Percentiles rank a stretch among this genome's conserved stretches.
Evolutionary conservation across 1,284 basidiomycete species (phyloP).

Genomic region (Ustilago vetiveriae): DNA sequence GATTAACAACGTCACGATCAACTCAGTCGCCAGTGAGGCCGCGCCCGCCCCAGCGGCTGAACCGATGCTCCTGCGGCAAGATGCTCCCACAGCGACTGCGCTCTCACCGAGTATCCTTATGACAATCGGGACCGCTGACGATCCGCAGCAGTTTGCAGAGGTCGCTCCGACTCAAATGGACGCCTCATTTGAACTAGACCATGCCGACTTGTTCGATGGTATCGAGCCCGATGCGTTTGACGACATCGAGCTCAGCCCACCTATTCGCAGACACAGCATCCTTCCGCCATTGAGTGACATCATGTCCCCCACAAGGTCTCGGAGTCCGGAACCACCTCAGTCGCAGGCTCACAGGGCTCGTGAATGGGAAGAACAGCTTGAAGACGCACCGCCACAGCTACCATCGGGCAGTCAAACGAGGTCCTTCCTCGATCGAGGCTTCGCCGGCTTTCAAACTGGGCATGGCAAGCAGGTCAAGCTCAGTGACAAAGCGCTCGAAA

Average conservation of each 20-base stretch:
- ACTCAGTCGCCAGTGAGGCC: no score
- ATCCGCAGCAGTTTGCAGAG: neutral
- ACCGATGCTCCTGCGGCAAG: neutral
- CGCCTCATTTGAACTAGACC: constrained; percentile 12
- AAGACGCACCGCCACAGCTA: neutral
- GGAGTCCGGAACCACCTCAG: neutral
- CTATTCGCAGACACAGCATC: constrained; percentile 5
- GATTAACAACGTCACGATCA: no score
- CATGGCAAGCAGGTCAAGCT: constrained; percentile 19
- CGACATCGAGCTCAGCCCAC: constrained; percentile 42
- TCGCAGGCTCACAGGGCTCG: neutral
- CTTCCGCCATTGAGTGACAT: constrained; percentile 8
- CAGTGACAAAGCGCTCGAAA: constrained; percentile 34
- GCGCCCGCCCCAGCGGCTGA: neutral
- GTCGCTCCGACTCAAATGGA: constrained; percentile 1
- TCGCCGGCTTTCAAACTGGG: constrained; percentile 39
- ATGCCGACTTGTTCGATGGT: constrained; percentile 35
- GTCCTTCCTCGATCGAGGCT: constrained; percentile 33
- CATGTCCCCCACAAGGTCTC: constrained; percentile 4
- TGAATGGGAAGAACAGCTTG: neutral
- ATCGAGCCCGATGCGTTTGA: constrained; percentile 43
- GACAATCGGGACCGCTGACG: neutral
- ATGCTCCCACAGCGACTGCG: neutral
- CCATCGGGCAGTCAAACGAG: constrained; percentile 19
- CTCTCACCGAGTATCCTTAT: neutral